Conservation (phyloP, 768 basidiomycete genomes). For the Suillus bovinus region DNA sequence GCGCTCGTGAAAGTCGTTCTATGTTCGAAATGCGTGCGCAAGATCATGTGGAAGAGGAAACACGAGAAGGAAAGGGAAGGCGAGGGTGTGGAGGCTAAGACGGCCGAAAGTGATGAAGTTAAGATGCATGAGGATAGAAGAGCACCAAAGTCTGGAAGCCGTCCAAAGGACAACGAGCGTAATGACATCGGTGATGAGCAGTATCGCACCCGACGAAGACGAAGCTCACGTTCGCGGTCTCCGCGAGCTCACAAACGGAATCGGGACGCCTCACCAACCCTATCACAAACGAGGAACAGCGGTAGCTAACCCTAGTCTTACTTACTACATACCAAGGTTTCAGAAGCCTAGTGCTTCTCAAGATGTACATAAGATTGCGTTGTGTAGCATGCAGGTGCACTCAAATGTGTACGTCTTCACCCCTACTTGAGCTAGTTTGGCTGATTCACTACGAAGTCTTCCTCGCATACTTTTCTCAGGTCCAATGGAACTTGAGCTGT, state of each 20-base stretch:
- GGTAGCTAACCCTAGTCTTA: not conserved
- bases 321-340: not conserved
- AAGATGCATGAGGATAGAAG: not conserved
- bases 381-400: slow-evolving; percentile 1
- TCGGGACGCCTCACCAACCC: not conserved
- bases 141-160: not conserved
- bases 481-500: slow-evolving; percentile 36
- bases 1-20: slow-evolving; percentile 92
- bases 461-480: slow-evolving; percentile 26
- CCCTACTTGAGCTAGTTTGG: not conserved
- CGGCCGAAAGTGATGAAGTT: not conserved
- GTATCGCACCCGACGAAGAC: slow-evolving; percentile 6
- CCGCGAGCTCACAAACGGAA: slow-evolving; percentile 20
- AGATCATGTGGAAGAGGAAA: slow-evolving; percentile 83
- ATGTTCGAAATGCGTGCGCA: slow-evolving; percentile 75
- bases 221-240: slow-evolving; percentile 30
- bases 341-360: not conserved
- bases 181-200: not conserved
- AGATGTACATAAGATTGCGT: slow-evolving; percentile 3
- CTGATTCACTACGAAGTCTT: slow-evolving; percentile 26
- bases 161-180: slow-evolving; percentile 1
- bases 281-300: not conserved
- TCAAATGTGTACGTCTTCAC: slow-evolving; percentile 1
- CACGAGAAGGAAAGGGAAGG: slow-evolving; percentile 51
- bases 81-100: slow-evolving; percentile 1